Evolutionary conservation across 2,329 filamentous ascomycete species (phyloP).

Genomic region (Dryadomyces quercivorus): DNA sequence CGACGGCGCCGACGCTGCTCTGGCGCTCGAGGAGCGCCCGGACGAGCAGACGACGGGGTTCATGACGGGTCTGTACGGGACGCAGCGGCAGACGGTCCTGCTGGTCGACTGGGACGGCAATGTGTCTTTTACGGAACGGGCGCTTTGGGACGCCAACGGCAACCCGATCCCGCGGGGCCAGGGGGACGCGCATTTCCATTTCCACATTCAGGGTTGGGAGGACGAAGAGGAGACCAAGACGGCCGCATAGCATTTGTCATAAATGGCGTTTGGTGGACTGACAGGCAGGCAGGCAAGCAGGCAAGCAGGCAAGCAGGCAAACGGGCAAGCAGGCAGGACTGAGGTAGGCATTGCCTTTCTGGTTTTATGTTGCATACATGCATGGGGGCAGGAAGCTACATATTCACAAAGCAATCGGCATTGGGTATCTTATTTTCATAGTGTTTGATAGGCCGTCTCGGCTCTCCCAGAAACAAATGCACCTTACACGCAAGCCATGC

Average conservation of each 20-base stretch:
- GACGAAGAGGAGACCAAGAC: constrained; percentile 8
- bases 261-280: too few species aligned
- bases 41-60: constrained; percentile 26
- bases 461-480: neutral
- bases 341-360: neutral
- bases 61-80: constrained; percentile 50
- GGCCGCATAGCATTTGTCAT: too few species aligned
- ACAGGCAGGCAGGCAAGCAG: too few species aligned
- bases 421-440: neutral
- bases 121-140: constrained; percentile 45
- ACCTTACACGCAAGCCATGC: too few species aligned
- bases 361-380: neutral
- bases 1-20: constrained; percentile 23
- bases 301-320: neutral
- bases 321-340: neutral
- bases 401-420: neutral
- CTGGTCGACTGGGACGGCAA: constrained; percentile 52
- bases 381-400: too few species aligned
- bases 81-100: constrained; percentile 51
- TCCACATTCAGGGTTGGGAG: constrained; percentile 43
- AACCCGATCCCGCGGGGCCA: constrained; percentile 38
- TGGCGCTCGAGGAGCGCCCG: constrained; percentile 23
- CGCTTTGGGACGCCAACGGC: constrained; percentile 47
- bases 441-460: neutral
- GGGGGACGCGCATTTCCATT: constrained; percentile 43